A percentile compares a stretch with the other conserved stretches of the same genome.
These are phyloP conservation scores for Stenogyne calaminthoides DNA, from an alignment of 305 asterid genomes.

Conservation along the genomic window DNA sequence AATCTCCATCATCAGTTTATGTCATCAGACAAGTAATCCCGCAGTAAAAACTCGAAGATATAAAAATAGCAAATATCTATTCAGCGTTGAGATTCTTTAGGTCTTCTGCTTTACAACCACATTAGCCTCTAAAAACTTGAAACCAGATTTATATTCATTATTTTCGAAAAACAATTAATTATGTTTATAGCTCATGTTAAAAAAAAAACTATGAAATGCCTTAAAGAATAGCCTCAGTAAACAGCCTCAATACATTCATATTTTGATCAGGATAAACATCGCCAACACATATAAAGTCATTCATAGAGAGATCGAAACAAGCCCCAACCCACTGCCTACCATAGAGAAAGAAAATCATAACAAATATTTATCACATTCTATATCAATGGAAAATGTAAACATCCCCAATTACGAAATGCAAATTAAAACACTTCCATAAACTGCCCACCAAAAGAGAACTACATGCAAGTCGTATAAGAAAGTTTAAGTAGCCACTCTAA, in stretches of 20 bases:
- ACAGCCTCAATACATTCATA: neutral
- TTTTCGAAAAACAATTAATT: neutral
- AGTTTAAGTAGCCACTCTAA: neutral
- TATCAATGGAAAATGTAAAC: neutral
- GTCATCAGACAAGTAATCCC: slow-evolving; percentile 29
- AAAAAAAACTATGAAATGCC: slow-evolving; percentile 9
- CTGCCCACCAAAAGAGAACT: slow-evolving; percentile 6
- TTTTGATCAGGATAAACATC: no score
- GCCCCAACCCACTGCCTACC: neutral
- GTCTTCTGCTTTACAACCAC: neutral
- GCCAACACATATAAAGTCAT: no score
- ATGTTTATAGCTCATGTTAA: slow-evolving; percentile 13
- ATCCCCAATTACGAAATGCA: neutral
- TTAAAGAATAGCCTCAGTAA: neutral
- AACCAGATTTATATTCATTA: neutral
- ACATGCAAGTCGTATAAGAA: slow-evolving; percentile 2
- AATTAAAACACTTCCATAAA: neutral
- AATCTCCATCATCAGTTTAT: slow-evolving; percentile 45
- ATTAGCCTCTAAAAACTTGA: slow-evolving; percentile 1
- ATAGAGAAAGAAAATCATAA: neutral
- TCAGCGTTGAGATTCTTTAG: neutral
- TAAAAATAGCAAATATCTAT: neutral
- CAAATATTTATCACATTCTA: neutral
- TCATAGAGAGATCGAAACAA: no score
- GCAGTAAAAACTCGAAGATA: slow-evolving; percentile 8